Evolutionary conservation across 2,329 filamentous ascomycete species (phyloP).

Genomic region (Aspergillus felis): DNA sequence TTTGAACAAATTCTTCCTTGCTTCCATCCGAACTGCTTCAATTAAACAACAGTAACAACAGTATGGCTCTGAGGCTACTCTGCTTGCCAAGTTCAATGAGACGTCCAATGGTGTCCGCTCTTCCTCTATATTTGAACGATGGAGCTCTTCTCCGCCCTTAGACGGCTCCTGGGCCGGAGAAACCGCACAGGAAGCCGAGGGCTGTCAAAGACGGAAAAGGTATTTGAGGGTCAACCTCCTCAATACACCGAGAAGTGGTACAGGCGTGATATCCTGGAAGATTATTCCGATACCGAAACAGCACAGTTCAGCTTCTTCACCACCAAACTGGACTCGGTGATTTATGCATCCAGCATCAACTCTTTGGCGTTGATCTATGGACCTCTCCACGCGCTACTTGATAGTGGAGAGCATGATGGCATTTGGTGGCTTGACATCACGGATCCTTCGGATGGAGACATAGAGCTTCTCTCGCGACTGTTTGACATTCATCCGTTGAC

Average conservation of each 20-base stretch:
- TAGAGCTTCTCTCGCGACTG: constrained; percentile 80
- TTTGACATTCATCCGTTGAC: constrained; percentile 94
- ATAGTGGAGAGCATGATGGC: constrained; percentile 55
- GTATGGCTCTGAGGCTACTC: background rate
- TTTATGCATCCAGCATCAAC: constrained; percentile 78
- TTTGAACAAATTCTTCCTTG: background rate
- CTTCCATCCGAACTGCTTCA: background rate
- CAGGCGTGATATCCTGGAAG: background rate
- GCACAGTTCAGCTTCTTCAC: constrained; percentile 93
- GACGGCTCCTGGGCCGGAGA: background rate
- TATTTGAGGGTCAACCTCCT: background rate
- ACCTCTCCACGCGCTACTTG: constrained; percentile 61
- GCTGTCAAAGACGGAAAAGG: background rate
- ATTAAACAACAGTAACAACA: background rate
- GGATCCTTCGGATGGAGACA: constrained; percentile 79
- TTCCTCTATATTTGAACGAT: background rate
- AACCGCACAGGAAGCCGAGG: background rate
- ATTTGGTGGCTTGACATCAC: constrained; percentile 98
- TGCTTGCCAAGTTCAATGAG: background rate
- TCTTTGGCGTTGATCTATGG: constrained; percentile 80
- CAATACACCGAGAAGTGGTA: background rate
- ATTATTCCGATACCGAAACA: constrained; percentile 36
- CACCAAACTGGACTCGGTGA: constrained; percentile 81
- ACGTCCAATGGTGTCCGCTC: background rate
- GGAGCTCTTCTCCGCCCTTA: background rate